phyloP scores from a whole-genome alignment of 2,329 filamentous ascomycete species.

The Penicillium crustosum region DNA sequence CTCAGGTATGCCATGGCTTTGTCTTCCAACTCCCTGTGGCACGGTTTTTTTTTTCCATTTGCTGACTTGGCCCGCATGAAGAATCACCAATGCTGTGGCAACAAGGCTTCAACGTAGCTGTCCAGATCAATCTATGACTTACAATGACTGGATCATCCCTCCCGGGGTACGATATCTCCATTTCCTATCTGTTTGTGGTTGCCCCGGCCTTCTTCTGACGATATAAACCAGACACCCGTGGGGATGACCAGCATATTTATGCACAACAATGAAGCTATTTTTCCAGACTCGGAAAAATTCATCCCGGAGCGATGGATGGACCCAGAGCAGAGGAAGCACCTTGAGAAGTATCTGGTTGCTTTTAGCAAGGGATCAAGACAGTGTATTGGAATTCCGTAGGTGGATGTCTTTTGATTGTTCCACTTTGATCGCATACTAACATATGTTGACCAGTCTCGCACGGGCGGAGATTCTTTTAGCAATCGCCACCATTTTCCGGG shows the following conservation, averaged over 20 bases:
- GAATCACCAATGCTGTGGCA: conserved; percentile 27
- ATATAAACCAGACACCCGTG: conserved; percentile 31
- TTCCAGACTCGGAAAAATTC: conserved; percentile 38
- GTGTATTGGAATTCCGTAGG: conserved; percentile 49
- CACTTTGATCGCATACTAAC: background rate
- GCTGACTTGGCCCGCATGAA: background rate
- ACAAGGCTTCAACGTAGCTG: conserved; percentile 34
- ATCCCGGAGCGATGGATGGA: conserved; percentile 42
- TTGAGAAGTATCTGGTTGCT: conserved; percentile 39
- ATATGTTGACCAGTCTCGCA: conserved; percentile 27
- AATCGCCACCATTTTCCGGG: conserved; percentile 30
- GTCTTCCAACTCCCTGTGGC: too few relatives aligned
- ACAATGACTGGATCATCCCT: conserved; percentile 36
- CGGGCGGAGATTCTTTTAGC: conserved; percentile 35
- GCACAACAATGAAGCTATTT: conserved; percentile 38
- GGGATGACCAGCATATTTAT: conserved; percentile 41
- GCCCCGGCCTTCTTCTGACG: background rate
- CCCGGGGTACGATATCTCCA: conserved; percentile 25
- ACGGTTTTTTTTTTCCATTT: background rate
- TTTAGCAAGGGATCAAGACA: conserved; percentile 46
- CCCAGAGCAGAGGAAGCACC: conserved; percentile 30
- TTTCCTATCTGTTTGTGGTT: background rate
- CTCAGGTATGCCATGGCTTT: conserved; percentile 21
- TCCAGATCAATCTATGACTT: conserved; percentile 28
- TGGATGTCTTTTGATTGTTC: background rate